Conservation (phyloP, 345 rosid genomes). For the Rhizophora apiculata region DNA sequence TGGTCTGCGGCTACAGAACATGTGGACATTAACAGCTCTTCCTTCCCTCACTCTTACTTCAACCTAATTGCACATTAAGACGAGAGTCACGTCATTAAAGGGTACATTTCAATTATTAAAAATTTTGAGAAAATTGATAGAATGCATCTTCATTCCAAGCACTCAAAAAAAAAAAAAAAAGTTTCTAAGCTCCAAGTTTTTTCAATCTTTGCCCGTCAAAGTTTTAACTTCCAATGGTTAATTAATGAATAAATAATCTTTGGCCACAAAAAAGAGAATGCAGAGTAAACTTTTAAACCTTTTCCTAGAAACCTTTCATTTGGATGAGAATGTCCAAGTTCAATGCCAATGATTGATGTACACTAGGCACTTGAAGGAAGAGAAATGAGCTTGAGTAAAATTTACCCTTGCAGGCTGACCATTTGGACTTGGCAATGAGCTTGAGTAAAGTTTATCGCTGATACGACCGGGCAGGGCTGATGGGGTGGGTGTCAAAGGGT, state of each 20-base stretch:
- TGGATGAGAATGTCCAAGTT: no score
- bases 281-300: not conserved
- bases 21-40: constrained; percentile 94
- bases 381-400: not conserved
- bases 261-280: not conserved
- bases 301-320: no score
- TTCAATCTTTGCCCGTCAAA: not conserved
- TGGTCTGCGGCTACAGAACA: constrained; percentile 93
- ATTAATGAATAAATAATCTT: not conserved
- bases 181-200: not conserved
- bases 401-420: constrained; percentile 82
- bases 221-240: not conserved
- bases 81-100: not conserved
- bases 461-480: constrained; percentile 77
- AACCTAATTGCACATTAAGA: constrained; percentile 43
- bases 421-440: constrained; percentile 69
- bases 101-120: not conserved
- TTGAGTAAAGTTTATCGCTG: constrained; percentile 79
- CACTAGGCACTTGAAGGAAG: no score
- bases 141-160: not conserved
- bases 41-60: constrained; percentile 95
- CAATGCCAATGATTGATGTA: no score
- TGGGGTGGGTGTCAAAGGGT: constrained; percentile 85
- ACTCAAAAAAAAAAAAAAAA: not conserved
- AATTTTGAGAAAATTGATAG: not conserved